Base-by-base conservation (phyloP, 2,329 filamentous ascomycete species). In the Microdochium paspali region DNA sequence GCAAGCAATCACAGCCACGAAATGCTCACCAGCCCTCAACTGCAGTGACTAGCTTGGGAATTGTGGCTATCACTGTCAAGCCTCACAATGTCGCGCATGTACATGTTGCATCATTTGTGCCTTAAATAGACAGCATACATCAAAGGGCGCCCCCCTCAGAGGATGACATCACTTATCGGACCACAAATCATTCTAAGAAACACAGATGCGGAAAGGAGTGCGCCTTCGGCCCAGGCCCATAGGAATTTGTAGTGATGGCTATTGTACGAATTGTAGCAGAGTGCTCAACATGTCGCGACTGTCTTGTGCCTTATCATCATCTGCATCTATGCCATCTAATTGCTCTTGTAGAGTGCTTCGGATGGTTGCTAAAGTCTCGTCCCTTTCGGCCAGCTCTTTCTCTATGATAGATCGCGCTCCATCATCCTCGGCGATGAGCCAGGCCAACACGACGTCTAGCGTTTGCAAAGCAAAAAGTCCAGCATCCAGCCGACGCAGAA, bases 391-490 rank as follows among this genome's bases (percentile, higher is more conserved):
- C 35, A 96, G 67, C 3, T 85, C 65, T 21, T 72, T 67, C 45
- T 73, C 65, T 26, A 95, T 80, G 56, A 75, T 84, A 48, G 68
- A 72, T 56, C 74, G 79, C 1, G 88, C 87, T 0, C 87, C 89
- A 28, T 73, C 74, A 58, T 98, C 93, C 66, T 98, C 93, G 1
- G 90, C 93, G 7, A 89, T 76, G 26, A 97, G 73, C 93, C 93
- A 98, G 12, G 90, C 87, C 25, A 98, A 66, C 25, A 93, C 80
- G 1, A 90, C 77, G 68, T 97, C 91, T 43, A 93, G 79, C 2
- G 80, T 85, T 68, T 95, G 89, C 47, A 96, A 66, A 24, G 80
- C 84, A 62, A 87, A 95, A 5, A 97, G 68, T 0, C 93, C 93
- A 0, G 87, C 89, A 53, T 95, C 90, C 15, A 97, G 72, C 44